Percentiles rank a stretch among this genome's conserved stretches.
Evolutionary conservation across 768 basidiomycete species (phyloP).

Genomic region (Fomitopsis serialis): DNA sequence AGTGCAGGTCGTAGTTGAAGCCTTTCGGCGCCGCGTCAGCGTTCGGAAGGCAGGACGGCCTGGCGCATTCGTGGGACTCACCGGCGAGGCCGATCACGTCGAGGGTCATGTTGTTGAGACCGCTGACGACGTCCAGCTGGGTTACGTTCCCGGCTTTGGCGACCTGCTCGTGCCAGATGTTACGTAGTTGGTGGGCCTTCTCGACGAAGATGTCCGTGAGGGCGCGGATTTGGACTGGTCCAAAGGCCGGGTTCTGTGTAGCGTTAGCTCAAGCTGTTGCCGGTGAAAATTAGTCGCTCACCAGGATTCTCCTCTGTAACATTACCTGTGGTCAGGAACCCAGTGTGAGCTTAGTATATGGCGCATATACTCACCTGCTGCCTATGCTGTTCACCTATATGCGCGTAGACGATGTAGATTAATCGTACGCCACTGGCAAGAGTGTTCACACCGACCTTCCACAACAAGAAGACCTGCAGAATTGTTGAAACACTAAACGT

Average conservation of each 20-base stretch:
- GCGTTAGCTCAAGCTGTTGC: not conserved
- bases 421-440: not conserved
- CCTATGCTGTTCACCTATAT: slow-evolving; percentile 29
- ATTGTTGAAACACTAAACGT: not conserved
- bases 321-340: not conserved
- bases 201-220: slow-evolving; percentile 51
- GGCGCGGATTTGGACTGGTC: slow-evolving; percentile 50
- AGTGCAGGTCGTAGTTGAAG: slow-evolving; percentile 28
- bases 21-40: slow-evolving; percentile 12
- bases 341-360: not conserved
- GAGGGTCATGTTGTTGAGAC: slow-evolving; percentile 32
- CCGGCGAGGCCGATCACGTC: slow-evolving; percentile 39
- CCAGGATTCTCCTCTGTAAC: not conserved
- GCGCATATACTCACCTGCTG: slow-evolving; percentile 1
- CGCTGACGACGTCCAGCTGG: slow-evolving; percentile 27
- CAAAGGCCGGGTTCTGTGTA: slow-evolving; percentile 60
- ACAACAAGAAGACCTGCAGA: slow-evolving; percentile 42
- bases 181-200: slow-evolving; percentile 37
- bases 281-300: not conserved
- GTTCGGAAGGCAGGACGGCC: not conserved
- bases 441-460: slow-evolving; percentile 21
- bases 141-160: slow-evolving; percentile 11
- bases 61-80: slow-evolving; percentile 2
- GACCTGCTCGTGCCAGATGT: slow-evolving; percentile 21
- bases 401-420: not conserved